A percentile compares a stretch with the other conserved stretches of the same genome.
Evolutionary conservation across 108 stramenopile species (phyloP).

Genomic region (Schizochytrium sp.): DNA sequence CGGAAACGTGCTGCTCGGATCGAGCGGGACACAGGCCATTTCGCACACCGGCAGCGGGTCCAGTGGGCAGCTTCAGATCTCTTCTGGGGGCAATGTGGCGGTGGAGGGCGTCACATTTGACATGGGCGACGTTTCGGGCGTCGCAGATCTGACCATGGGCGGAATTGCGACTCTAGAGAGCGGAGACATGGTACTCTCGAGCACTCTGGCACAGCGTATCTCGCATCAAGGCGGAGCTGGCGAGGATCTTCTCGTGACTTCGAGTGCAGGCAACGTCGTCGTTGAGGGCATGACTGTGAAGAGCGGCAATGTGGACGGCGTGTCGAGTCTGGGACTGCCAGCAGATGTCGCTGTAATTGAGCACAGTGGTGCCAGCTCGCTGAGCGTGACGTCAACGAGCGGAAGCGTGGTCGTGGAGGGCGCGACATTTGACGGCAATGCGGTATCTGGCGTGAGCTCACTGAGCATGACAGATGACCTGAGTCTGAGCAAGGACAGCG

Average conservation of each 20-base stretch:
- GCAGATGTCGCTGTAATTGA: not conserved
- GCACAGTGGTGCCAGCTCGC: not conserved
- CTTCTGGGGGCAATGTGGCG: not conserved
- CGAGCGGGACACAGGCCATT: not conserved
- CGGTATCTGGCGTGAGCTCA: not conserved
- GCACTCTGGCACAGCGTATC: not conserved
- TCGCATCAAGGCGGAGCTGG: not conserved
- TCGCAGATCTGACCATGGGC: not conserved
- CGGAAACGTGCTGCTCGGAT: not conserved
- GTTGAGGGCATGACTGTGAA: not conserved
- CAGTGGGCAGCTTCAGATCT: not conserved
- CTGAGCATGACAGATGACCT: not conserved
- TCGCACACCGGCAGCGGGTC: not conserved
- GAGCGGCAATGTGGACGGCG: not conserved
- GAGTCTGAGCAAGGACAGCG: not conserved
- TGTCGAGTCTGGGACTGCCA: not conserved
- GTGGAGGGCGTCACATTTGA: not conserved
- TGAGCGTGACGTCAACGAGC: not conserved
- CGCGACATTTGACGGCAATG: not conserved
- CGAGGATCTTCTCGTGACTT: not conserved
- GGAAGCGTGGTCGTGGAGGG: not conserved
- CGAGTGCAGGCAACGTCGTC: not conserved
- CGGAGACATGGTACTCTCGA: not conserved
- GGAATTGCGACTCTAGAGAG: not conserved
- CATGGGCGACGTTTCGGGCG: not conserved